A percentile compares a stretch with the other conserved stretches of the same genome.
Conservation (phyloP, 805 yeast genomes). For the Vanderwaltozyma tropicalis region DNA sequence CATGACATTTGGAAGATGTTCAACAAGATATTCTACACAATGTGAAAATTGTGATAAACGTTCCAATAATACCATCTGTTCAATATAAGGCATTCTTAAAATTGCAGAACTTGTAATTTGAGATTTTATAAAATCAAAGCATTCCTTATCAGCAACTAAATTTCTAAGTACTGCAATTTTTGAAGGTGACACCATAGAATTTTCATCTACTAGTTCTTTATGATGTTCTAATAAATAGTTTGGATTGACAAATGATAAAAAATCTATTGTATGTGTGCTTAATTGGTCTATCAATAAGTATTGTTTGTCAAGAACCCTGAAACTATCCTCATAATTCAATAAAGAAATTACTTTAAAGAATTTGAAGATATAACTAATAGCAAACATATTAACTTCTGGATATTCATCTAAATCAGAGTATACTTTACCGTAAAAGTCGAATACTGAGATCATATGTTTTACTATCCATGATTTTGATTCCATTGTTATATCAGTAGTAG, state of each 20-base stretch:
- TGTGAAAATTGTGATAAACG: slow-evolving; percentile 16
- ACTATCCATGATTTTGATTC: slow-evolving; percentile 10
- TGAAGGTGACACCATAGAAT: slow-evolving; percentile 12
- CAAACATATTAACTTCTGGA: slow-evolving; percentile 15
- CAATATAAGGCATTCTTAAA: slow-evolving; percentile 22
- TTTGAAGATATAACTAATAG: slow-evolving; percentile 14
- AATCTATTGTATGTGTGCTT: slow-evolving; percentile 14
- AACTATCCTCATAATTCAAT: slow-evolving; percentile 9
- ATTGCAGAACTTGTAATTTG: slow-evolving; percentile 13
- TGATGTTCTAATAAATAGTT: slow-evolving; percentile 13
- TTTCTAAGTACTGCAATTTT: slow-evolving; percentile 18
- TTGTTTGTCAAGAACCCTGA: slow-evolving; percentile 12
- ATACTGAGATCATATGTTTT: slow-evolving; percentile 5
- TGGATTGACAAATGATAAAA: slow-evolving; percentile 24
- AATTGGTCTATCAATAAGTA: slow-evolving; percentile 12
- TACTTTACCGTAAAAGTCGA: slow-evolving; percentile 13
- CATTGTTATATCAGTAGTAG: neutral
- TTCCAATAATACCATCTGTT: slow-evolving; percentile 24
- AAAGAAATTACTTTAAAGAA: slow-evolving; percentile 19
- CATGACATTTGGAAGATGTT: slow-evolving; percentile 19
- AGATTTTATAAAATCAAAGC: slow-evolving; percentile 14
- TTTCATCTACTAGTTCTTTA: slow-evolving; percentile 6
- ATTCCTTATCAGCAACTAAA: slow-evolving; percentile 9
- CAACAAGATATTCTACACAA: slow-evolving; percentile 10
- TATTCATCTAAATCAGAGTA: slow-evolving; percentile 10